Evolutionary conservation across 108 stramenopile species (phyloP).

Genomic region (Epipyxis sp.): DNA sequence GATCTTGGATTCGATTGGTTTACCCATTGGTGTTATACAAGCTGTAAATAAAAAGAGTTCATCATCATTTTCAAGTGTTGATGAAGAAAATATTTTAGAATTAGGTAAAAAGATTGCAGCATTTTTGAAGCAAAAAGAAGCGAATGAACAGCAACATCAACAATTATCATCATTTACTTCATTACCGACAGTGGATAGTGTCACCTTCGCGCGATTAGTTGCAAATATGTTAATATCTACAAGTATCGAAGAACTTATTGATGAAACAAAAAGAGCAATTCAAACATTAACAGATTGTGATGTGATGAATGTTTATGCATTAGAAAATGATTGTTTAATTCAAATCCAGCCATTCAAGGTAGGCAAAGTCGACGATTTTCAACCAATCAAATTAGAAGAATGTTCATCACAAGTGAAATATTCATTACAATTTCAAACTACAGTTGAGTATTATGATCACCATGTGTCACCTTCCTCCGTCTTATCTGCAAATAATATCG

Average conservation of each 20-base stretch:
- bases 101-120: neutral
- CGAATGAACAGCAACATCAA: neutral
- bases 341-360: neutral
- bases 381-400: too few species aligned
- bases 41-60: constrained; percentile 16
- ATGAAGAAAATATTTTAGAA: constrained; percentile 16
- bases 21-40: constrained; percentile 21
- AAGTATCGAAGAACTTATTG: neutral
- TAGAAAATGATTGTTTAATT: neutral
- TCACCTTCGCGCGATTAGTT: neutral
- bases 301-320: neutral
- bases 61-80: constrained; percentile 5
- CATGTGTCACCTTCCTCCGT: too few species aligned
- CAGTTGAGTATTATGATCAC: neutral
- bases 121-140: neutral
- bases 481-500: too few species aligned
- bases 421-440: neutral
- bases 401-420: constrained; percentile 1
- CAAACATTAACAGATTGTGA: neutral
- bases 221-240: neutral
- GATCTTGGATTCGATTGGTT: neutral
- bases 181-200: neutral
- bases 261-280: neutral
- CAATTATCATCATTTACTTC: constrained; percentile 14
- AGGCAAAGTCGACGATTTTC: too few species aligned